phyloP scores from a whole-genome alignment of 345 rosid species.

The Conringia planisiliqua region DNA sequence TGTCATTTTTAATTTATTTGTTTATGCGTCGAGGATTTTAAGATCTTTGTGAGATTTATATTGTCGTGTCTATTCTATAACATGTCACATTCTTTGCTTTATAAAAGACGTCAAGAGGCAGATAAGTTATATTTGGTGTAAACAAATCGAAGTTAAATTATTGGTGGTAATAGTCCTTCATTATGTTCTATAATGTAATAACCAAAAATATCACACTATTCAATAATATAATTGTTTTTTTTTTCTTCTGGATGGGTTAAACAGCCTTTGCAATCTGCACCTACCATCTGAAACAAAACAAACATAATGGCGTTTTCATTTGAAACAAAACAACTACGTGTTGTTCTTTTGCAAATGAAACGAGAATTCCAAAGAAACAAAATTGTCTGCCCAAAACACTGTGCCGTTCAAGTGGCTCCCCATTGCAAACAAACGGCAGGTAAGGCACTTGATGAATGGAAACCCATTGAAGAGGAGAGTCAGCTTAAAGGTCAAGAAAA shows the following conservation, averaged over 20 bases:
- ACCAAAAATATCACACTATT: neutral
- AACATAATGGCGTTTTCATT: constrained; percentile 7
- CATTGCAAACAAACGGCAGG: constrained; percentile 8
- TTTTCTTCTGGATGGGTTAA: neutral
- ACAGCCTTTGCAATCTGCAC: neutral
- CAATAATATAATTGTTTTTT: too few relatives aligned
- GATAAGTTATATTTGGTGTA: neutral
- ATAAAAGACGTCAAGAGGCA: too few relatives aligned
- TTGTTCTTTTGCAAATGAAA: constrained; percentile 15
- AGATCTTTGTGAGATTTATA: neutral
- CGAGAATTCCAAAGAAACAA: neutral
- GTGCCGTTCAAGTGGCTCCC: constrained; percentile 16
- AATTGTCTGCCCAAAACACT: constrained; percentile 6
- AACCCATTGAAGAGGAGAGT: neutral
- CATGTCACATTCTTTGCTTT: too few relatives aligned
- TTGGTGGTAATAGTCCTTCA: neutral
- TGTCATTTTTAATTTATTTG: neutral
- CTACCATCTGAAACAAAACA: neutral
- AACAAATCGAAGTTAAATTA: neutral
- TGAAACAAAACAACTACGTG: constrained; percentile 27
- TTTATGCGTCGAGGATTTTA: neutral
- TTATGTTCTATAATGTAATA: neutral
- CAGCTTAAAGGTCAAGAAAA: neutral
- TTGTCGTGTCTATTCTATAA: too few relatives aligned
- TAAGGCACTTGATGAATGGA: neutral